Base-by-base conservation (phyloP, 805 yeast genomes). In the Saccharomycopsis sp. region DNA sequence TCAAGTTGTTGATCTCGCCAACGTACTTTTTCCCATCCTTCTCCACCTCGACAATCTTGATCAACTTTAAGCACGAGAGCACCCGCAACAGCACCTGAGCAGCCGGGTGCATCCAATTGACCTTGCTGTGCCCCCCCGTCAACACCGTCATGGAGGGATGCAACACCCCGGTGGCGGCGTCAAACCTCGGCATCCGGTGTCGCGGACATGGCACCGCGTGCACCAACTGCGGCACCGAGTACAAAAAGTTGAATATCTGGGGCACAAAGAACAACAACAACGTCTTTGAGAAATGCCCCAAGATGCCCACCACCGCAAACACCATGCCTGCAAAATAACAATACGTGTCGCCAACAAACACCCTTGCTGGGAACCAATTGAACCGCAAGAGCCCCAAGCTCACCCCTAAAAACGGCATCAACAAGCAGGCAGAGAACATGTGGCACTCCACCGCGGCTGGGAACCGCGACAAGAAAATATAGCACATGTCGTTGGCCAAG, bases 251-350 rank as follows among this genome's bases (percentile, higher is more conserved):
- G 61, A 86, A 60, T 41, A 92, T 83, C 62, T 92, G 98, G 2
- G 97, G 97, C 31, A 85, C 64, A 57, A 92, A 81, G 54, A 92
- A 80, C 25, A 88, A 60, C 60, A 92, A 65, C 51, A 89, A 65
- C 0, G 99, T 92, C 61, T 92, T 92, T 32, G 96, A 85, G 59
- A 88, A 92, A 64, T 92, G 99, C 1, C 97, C 97, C 44, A 85
- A 69, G 26, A 92, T 92, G 1, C 96, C 97, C 22, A 85, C 95
- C 20, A 88, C 92, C 0, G 97, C 98, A 60, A 92, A 87, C 1
- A 92, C 95, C 98, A 92, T 92, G 3, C 99, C 99, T 19, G 95
- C 86, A 60, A 92, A 88, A 61, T 92, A 92, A 62, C 99, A 92
- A 65, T 82, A 92, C 0, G 98, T 89, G 57, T 92, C 99, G 22